Conservation (phyloP, 2,329 filamentous ascomycete genomes). For the Cytospora schulzeri region DNA sequence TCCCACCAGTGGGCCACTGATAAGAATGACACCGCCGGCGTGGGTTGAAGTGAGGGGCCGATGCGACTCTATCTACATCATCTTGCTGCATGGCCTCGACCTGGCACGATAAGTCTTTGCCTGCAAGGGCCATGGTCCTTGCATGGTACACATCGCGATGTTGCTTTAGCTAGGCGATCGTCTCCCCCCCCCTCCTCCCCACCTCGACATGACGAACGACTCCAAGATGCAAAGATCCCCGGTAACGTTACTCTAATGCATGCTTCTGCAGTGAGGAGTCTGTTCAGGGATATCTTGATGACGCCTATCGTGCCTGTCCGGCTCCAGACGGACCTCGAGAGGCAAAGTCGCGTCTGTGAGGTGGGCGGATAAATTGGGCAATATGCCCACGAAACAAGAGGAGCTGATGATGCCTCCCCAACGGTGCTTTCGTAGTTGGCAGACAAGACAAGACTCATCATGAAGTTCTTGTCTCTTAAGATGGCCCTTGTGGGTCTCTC, state of each 20-base stretch:
- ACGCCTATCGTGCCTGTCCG: conserved; percentile 7
- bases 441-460: conserved; percentile 11
- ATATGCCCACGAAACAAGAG: neutral
- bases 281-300: conserved; percentile 12
- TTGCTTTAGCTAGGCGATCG: neutral
- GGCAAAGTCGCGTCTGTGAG: neutral
- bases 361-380: conserved; percentile 18
- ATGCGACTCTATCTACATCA: neutral
- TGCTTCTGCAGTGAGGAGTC: conserved; percentile 16
- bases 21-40: conserved; percentile 3
- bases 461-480: conserved; percentile 10
- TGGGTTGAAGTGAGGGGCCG: conserved; percentile 7
- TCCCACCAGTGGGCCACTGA: conserved; percentile 6
- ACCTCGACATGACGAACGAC: neutral
- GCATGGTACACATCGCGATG: neutral
- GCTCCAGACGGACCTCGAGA: neutral
- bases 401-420: neutral
- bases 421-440: conserved; percentile 5
- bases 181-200: conserved; percentile 9
- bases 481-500: conserved; percentile 14
- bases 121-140: neutral
- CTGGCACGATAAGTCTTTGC: conserved; percentile 8
- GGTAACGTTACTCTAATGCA: conserved; percentile 25
- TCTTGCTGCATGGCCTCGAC: neutral
- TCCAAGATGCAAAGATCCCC: conserved; percentile 18